A percentile compares a stretch with the other conserved stretches of the same genome.
These are phyloP conservation scores for Graphilbum ipis-grandicollis DNA, from an alignment of 2,329 filamentous ascomycete species.

Conservation along the genomic window DNA sequence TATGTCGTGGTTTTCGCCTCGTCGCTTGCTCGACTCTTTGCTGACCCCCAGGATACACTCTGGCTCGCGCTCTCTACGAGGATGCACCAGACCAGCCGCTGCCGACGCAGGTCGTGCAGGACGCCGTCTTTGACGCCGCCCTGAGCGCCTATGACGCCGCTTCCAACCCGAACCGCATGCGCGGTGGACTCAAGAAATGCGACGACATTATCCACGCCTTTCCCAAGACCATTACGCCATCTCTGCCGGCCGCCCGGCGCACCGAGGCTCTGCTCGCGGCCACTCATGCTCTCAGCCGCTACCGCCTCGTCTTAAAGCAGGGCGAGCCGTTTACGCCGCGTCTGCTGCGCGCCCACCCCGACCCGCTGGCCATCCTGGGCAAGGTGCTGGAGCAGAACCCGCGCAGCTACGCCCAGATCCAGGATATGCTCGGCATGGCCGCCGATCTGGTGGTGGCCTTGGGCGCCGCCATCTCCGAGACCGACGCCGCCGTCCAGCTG, in stretches of 20 bases:
- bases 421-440: constrained; percentile 52
- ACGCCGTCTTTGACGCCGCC: constrained; percentile 43
- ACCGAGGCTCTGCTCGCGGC: constrained; percentile 50
- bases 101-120: constrained; percentile 30
- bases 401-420: constrained; percentile 55
- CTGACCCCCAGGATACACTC: constrained; percentile 31
- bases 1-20: constrained; percentile 21
- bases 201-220: constrained; percentile 55
- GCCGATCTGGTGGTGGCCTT: constrained; percentile 38
- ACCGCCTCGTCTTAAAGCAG: constrained; percentile 61
- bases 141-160: constrained; percentile 65
- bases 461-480: background rate
- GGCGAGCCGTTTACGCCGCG: constrained; percentile 68
- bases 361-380: constrained; percentile 55
- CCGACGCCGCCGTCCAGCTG: constrained; percentile 1
- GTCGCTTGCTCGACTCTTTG: background rate
- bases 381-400: constrained; percentile 63
- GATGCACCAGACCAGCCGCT: constrained; percentile 31
- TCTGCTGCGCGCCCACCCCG: constrained; percentile 56
- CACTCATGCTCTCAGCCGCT: constrained; percentile 59
- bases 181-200: constrained; percentile 63
- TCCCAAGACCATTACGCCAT: constrained; percentile 34
- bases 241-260: constrained; percentile 31
- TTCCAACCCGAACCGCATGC: constrained; percentile 60
- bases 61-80: constrained; percentile 47